Evolutionary conservation across 2,329 filamentous ascomycete genomes (phyloP), one percentile per base, ranked within the genome.

Genomic region (Arthrinium phaeospermum): DNA sequence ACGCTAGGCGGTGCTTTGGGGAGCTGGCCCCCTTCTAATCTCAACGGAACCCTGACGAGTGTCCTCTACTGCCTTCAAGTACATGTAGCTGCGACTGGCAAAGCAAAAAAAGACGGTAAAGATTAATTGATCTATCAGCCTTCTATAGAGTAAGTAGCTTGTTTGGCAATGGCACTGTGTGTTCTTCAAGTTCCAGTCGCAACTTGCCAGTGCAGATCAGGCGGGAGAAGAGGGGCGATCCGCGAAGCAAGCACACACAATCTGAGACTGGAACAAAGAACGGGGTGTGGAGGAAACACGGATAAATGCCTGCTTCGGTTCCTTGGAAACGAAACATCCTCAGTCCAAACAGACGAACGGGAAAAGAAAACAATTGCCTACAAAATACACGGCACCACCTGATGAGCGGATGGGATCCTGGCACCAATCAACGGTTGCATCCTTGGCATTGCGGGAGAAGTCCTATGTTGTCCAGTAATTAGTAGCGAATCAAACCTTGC

Each of bases 271-370:
- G 30, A 64, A 41, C 30, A 64, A 64, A 64, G 57, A 41, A 37
- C 7, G 30, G 30, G 57, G 57, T 41, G 57, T 64, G 57, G 34
- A 64, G 57, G 57, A 64, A 64, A 64, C 57, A 64, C 57, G 57
- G 30, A 37, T n/a, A 22, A 41, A 64, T 64, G 57, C 57, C 57
- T 41, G 34, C 57, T 34, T 61, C 57, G 57, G 30, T 41, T 41
- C 57, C 57, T n/a, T n/a, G 57, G 57, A 64, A 64, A 64, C 57
- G 57, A 64, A 64, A 64, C 57, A 64, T 34, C 8, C 19, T 10
- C 37, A 41, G 37, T 41, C 37, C 57, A 64, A 13, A 41, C 27
- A 19, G 16, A 19, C 16, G 19, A 19, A 41, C 16, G 22, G 19
- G 57, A n/a, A 41, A 64, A 64, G 57, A 41, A 64, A 64, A 41